Evolutionary conservation across 768 basidiomycete genomes (phyloP), one percentile per base, ranked within the genome.

Genomic region (Xerocomellus intermedius): DNA sequence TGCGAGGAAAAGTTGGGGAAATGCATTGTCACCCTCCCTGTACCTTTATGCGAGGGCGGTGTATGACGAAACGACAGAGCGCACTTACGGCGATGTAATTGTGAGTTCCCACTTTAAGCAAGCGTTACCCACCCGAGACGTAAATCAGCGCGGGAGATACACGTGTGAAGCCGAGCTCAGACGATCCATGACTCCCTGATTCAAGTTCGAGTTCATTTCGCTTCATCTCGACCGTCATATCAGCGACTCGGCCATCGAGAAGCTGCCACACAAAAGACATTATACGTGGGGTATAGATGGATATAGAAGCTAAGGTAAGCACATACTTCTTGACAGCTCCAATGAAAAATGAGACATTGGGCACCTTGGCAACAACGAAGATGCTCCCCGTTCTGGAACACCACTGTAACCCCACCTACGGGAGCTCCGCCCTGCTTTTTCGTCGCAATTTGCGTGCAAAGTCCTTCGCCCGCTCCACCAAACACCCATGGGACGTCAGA

Each of bases 361-460:
- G 51, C 55, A 60, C 57, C 69, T 61, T 73, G 61, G 36, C 69
- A 63, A 73, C 71, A 44, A 44, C 46, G 56, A 57, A 60, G 51
- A 55, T 45, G 55, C 42, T 33, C 44, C 30, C 43, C 33, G n/a
- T 54, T 43, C 47, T 35, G 32, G 47, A 44, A 56, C 47, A 47
- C 63, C 66, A 53, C 62, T 32, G 50, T 69, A 68, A 57, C 56
- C 6, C 55, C 64, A 47, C 36, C 56, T 58, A 57, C 5, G 42
- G 44, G 32, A 45, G 56, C 14, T 60, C 56, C 36, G 44, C 28
- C 50, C 57, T 72, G 55, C 69, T 70, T 60, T 74, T 81, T 62
- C 71, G 74, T 57, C 74, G 71, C 50, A 81, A 66, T 59, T 74
- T 80, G 49, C 73, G 71, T n/a, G 75, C 74, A 44, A 80, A 72